phyloP scores from a whole-genome alignment of 306 rosid species.

The Vigna mungo region DNA sequence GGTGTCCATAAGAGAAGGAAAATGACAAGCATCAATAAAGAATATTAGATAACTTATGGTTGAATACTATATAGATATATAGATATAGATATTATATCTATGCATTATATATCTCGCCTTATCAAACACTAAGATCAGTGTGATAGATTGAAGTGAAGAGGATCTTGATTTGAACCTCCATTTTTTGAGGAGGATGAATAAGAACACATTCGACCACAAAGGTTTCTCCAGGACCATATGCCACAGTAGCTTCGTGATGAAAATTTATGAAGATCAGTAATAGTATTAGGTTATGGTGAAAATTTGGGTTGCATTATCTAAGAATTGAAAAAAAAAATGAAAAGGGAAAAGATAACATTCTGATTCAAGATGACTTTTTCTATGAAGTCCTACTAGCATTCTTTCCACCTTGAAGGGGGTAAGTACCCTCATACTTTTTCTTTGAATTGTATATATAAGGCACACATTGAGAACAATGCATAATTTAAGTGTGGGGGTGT shows the following conservation, averaged over 20 bases:
- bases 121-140: constrained; percentile 75
- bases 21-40: not conserved
- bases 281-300: not conserved
- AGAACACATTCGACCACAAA: constrained; percentile 64
- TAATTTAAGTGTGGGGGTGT: too few relatives aligned
- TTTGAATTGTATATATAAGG: too few relatives aligned
- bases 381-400: too few relatives aligned
- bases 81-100: not conserved
- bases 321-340: not conserved
- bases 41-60: not conserved
- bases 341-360: too few relatives aligned
- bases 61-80: not conserved
- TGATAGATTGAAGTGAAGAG: constrained; percentile 82
- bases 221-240: constrained; percentile 68
- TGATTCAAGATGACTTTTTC: too few relatives aligned
- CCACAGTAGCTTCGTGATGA: constrained; percentile 69
- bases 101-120: constrained; percentile 55
- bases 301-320: not conserved
- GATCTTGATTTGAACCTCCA: constrained; percentile 85
- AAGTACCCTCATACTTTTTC: too few relatives aligned
- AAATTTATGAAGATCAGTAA: not conserved
- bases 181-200: constrained; percentile 77
- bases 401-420: too few relatives aligned
- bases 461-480: too few relatives aligned
- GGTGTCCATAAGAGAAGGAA: not conserved